Evolutionary conservation across 1,139 yeast genomes (phyloP).

Genomic region (Candida sp.): DNA sequence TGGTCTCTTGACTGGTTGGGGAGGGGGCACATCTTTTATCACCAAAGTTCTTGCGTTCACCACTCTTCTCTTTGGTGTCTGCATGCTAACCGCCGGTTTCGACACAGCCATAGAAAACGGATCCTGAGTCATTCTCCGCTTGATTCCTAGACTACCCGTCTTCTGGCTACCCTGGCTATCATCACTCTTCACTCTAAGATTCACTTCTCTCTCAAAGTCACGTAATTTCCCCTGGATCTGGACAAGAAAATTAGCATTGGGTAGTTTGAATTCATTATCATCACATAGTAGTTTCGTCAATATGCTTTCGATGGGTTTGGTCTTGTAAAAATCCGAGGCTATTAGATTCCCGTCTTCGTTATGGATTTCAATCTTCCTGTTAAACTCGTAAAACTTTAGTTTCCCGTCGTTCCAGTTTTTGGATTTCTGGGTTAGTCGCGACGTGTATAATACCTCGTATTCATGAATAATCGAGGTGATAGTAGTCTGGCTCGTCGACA

Average conservation of each 20-base stretch:
- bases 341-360: constrained; percentile 38
- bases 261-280: constrained; percentile 19
- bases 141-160: background rate
- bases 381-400: constrained; percentile 50
- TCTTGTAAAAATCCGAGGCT: constrained; percentile 26
- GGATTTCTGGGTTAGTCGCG: constrained; percentile 49
- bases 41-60: background rate
- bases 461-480: constrained; percentile 10
- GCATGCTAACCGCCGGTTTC: background rate
- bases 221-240: constrained; percentile 18
- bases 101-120: background rate
- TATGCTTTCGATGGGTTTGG: constrained; percentile 14
- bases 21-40: background rate
- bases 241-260: constrained; percentile 18
- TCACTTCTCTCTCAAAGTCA: constrained; percentile 18
- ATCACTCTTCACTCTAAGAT: background rate
- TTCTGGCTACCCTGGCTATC: background rate
- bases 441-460: constrained; percentile 6
- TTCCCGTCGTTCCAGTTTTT: constrained; percentile 62
- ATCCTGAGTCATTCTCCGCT: background rate
- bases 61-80: background rate
- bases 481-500: background rate
- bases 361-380: constrained; percentile 41
- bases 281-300: constrained; percentile 13
- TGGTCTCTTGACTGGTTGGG: background rate